These are phyloP conservation scores for Vitis labrusca DNA, from an alignment of 164 flowering plant genomes.

Conservation along the genomic window DNA sequence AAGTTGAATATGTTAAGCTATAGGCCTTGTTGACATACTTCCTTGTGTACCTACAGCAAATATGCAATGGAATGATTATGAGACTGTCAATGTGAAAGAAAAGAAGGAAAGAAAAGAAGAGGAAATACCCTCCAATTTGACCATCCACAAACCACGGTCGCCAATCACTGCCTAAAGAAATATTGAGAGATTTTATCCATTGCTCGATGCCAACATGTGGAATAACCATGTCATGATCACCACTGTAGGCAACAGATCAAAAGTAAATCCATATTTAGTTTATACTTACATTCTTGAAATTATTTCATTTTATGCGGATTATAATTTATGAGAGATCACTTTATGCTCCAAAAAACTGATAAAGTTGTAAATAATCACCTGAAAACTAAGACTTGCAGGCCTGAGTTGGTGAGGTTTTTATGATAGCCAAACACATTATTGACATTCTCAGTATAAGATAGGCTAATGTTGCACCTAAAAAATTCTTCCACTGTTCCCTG, in stretches of 20 bases:
- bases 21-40: neutral
- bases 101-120: no score
- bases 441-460: constrained; percentile 15
- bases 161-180: constrained; percentile 15
- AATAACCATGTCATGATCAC: constrained; percentile 27
- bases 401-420: constrained; percentile 15
- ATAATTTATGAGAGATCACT: no score
- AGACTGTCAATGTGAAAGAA: no score
- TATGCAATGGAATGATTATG: no score
- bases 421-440: constrained; percentile 8
- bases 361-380: constrained; percentile 10
- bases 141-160: constrained; percentile 31
- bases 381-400: constrained; percentile 11
- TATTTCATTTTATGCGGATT: no score
- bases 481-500: constrained; percentile 24
- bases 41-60: neutral
- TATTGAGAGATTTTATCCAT: constrained; percentile 23
- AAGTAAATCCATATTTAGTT: no score
- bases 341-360: no score
- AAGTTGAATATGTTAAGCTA: constrained; percentile 4
- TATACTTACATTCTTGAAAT: no score
- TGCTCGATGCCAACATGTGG: constrained; percentile 12
- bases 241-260: constrained; percentile 13
- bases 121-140: constrained; percentile 28
- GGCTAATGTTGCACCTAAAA: constrained; percentile 19